A percentile compares a stretch with the other conserved stretches of the same genome.
Conservation (phyloP, 2,329 filamentous ascomycete species). For the Juglanconis sp. region DNA sequence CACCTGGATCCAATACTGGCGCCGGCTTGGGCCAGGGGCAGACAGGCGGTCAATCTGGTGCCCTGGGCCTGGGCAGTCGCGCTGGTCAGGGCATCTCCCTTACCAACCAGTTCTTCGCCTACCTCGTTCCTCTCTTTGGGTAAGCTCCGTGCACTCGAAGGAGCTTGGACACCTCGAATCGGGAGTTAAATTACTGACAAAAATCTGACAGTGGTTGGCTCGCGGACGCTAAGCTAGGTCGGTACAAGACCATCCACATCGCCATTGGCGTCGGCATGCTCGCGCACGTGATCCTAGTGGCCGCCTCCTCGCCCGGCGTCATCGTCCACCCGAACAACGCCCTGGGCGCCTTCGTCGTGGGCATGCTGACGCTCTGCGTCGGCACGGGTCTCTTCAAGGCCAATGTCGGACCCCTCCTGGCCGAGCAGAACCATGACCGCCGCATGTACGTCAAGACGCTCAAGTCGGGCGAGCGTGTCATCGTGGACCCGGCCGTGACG, state of each 20-base stretch:
- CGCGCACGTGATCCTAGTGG: constrained; percentile 64
- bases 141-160: constrained; percentile 30
- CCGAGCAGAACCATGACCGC: constrained; percentile 64
- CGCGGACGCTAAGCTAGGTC: constrained; percentile 69
- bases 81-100: constrained; percentile 47
- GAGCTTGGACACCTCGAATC: background rate
- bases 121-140: constrained; percentile 28
- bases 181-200: background rate
- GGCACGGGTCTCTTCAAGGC: constrained; percentile 81
- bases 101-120: constrained; percentile 41
- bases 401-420: constrained; percentile 70
- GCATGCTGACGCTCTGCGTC: constrained; percentile 51
- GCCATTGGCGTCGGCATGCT: constrained; percentile 63
- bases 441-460: constrained; percentile 55
- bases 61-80: constrained; percentile 56
- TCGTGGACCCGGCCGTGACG: constrained; percentile 67
- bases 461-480: constrained; percentile 61
- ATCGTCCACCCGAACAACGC: constrained; percentile 56
- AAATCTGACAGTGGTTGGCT: constrained; percentile 43
- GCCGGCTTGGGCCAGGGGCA: constrained; percentile 31
- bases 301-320: constrained; percentile 61
- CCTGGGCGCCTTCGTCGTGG: constrained; percentile 67
- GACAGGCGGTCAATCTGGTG: constrained; percentile 40
- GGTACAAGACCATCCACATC: constrained; percentile 69
- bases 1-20: constrained; percentile 52